These are phyloP conservation scores for Dioscorea dumetorum DNA, from an alignment of 106 monocot genomes.

Conservation along the genomic window DNA sequence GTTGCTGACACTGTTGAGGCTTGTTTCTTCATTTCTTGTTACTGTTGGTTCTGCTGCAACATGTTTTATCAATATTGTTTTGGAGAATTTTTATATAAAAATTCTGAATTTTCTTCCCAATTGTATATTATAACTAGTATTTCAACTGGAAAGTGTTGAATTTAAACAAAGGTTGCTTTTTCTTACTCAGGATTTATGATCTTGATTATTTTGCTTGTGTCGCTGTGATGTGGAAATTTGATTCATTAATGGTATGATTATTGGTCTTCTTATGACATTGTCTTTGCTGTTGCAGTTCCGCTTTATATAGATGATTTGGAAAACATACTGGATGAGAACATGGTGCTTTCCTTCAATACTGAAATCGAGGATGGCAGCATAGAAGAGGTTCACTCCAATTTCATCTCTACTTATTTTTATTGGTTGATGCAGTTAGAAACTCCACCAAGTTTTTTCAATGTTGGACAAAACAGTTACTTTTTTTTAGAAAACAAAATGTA, in stretches of 20 bases:
- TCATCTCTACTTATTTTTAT: neutral
- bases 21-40: too few species aligned
- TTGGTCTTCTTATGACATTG: neutral
- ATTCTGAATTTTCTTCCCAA: too few species aligned
- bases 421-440: neutral
- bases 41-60: too few species aligned
- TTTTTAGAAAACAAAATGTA: too few species aligned
- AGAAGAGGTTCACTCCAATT: conserved; percentile 16
- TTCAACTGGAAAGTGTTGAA: neutral
- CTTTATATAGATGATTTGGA: conserved; percentile 36
- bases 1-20: too few species aligned
- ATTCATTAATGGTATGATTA: too few species aligned
- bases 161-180: neutral
- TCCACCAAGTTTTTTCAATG: too few species aligned
- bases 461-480: too few species aligned
- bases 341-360: conserved; percentile 16
- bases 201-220: neutral
- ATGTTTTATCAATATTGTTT: too few species aligned
- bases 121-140: too few species aligned
- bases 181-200: neutral
- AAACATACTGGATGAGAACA: conserved; percentile 14
- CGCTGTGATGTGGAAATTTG: too few species aligned
- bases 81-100: too few species aligned
- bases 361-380: conserved; percentile 30
- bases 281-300: conserved; percentile 3